phyloP scores from a whole-genome alignment of 768 basidiomycete genomes.

The Coprinellus micaceus region DNA sequence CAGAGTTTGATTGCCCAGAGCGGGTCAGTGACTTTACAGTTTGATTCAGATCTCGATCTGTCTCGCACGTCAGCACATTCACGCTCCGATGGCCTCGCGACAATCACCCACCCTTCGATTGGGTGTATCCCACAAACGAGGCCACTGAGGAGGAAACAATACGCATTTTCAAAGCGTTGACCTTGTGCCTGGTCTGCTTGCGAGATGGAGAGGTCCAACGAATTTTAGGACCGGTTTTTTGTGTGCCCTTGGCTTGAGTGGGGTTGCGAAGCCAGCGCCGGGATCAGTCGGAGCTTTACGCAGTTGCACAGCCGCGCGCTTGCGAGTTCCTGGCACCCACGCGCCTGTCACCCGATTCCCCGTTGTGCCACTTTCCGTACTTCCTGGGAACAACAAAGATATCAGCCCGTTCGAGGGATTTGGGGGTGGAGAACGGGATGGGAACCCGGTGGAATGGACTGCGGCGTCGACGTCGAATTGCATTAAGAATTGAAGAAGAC shows the following conservation, averaged over 20 bases:
- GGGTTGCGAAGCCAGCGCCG: not conserved
- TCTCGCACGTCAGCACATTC: slow-evolving; percentile 6
- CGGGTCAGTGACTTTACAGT: not conserved
- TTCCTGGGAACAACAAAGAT: not conserved
- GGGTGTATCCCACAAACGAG: not conserved
- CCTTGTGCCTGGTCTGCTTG: not conserved
- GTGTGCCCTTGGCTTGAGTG: not conserved
- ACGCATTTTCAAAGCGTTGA: not conserved
- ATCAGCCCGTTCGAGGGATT: not conserved
- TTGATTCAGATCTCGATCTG: slow-evolving; percentile 5
- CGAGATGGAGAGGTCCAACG: not conserved
- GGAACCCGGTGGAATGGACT: not conserved
- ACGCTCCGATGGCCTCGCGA: slow-evolving; percentile 12
- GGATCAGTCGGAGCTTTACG: slow-evolving; percentile 8
- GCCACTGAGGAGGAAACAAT: not conserved
- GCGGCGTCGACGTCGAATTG: not conserved
- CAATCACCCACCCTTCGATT: slow-evolving; percentile 4
- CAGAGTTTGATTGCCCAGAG: too few species aligned
- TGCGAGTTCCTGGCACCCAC: slow-evolving; percentile 5
- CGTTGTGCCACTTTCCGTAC: not conserved
- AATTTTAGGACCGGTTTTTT: not conserved
- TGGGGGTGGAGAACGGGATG: not conserved
- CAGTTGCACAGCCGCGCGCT: slow-evolving; percentile 9
- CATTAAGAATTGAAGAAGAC: not conserved
- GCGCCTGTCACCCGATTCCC: slow-evolving; percentile 2